These are phyloP conservation scores for Candolleomyces efflorescens DNA, from an alignment of 768 basidiomycete genomes.

Conservation along the genomic window DNA sequence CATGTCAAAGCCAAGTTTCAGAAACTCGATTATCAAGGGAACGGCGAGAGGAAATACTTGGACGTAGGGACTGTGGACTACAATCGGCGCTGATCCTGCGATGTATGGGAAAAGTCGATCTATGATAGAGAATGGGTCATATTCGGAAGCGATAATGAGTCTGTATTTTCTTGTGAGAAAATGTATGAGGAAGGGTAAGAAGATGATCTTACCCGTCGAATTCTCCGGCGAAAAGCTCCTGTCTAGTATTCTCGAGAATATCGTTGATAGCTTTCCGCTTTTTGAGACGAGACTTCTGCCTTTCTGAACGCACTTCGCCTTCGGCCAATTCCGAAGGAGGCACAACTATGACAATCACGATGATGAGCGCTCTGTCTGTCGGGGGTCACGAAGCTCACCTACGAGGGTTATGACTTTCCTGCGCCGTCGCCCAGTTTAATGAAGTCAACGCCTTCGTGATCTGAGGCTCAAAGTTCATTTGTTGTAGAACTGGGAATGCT, in stretches of 20 bases:
- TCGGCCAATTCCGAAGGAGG: conserved; percentile 55
- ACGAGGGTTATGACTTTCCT: conserved; percentile 72
- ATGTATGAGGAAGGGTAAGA: background rate
- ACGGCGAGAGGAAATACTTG: conserved; percentile 42
- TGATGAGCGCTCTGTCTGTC: background rate
- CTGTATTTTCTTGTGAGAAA: conserved; percentile 30
- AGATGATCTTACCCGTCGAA: conserved; percentile 71
- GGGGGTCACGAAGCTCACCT: conserved; percentile 16
- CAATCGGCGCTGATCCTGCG: conserved; percentile 80
- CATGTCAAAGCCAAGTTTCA: background rate
- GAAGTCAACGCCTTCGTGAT: conserved; percentile 53
- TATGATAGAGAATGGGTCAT: conserved; percentile 81
- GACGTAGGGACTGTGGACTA: conserved; percentile 79
- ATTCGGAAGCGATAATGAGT: conserved; percentile 76
- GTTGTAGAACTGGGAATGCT: conserved; percentile 73
- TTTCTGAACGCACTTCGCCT: conserved; percentile 64
- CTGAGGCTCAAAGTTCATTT: conserved; percentile 81
- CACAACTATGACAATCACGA: conserved; percentile 37
- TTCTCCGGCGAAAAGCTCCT: conserved; percentile 81
- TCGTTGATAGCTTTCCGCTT: conserved; percentile 76
- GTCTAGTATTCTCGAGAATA: conserved; percentile 55
- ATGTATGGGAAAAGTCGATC: conserved; percentile 72
- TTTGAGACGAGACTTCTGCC: conserved; percentile 63
- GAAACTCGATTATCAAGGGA: too few species aligned
- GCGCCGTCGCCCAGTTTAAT: conserved; percentile 89